These are phyloP conservation scores for Neonectria punicea DNA, from an alignment of 2,329 filamentous ascomycete genomes.

Conservation along the genomic window DNA sequence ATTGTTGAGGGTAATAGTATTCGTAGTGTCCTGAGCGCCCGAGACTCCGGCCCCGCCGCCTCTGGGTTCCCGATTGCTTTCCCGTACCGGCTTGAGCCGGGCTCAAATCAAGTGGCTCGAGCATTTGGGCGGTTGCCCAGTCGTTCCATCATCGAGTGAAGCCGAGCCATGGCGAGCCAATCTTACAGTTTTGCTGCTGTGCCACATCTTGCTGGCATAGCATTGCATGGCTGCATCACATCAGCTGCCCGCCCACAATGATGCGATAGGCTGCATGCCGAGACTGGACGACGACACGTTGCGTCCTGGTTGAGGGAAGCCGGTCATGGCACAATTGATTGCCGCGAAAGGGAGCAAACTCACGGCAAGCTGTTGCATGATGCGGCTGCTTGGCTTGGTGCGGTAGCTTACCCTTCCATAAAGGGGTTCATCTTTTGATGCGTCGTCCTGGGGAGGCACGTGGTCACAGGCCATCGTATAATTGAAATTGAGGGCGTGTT, in stretches of 20 bases:
- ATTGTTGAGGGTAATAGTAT: conserved; percentile 8
- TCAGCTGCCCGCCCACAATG: conserved; percentile 42
- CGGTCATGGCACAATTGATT: conserved; percentile 32
- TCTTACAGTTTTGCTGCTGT: conserved; percentile 35
- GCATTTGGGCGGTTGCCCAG: conserved; percentile 23
- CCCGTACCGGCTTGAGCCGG: conserved; percentile 7
- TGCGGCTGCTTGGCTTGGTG: conserved; percentile 28
- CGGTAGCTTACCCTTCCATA: conserved; percentile 34
- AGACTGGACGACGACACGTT: conserved; percentile 39
- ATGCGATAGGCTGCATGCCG: conserved; percentile 42
- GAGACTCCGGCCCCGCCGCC: conserved; percentile 1
- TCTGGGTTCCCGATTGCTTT: conserved; percentile 1
- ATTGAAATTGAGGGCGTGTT: conserved; percentile 43
- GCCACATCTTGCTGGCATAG: conserved; percentile 38
- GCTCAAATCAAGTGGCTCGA: conserved; percentile 13
- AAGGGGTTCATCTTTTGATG: conserved; percentile 36
- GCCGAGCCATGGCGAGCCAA: conserved; percentile 32
- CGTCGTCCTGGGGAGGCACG: conserved; percentile 35
- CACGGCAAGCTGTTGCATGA: conserved; percentile 30
- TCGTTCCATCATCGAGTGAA: conserved; percentile 25
- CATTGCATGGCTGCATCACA: conserved; percentile 43
- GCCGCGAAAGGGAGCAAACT: conserved; percentile 19
- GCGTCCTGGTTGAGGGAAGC: conserved; percentile 33
- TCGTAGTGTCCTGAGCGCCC: background rate
- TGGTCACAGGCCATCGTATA: conserved; percentile 38